Percentiles rank a stretch among this genome's conserved stretches.
These are phyloP conservation scores for Mycosphaerella sp. DNA, from an alignment of 2,329 filamentous ascomycete species.

Conservation along the genomic window DNA sequence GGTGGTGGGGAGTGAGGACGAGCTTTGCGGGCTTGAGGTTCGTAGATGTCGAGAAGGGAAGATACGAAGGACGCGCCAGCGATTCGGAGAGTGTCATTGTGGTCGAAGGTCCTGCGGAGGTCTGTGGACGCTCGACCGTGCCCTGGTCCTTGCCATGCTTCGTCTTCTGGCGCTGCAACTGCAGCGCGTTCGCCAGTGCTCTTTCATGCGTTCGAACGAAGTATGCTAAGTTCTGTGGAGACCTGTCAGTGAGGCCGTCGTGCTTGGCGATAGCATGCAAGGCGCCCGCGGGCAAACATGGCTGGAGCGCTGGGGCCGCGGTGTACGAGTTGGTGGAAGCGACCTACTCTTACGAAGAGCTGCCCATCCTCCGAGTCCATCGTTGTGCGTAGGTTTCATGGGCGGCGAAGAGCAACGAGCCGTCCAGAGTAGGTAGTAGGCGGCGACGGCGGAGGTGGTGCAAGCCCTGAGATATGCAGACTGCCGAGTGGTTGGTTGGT, in stretches of 20 bases:
- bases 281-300: not conserved
- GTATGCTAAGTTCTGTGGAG: slow-evolving; percentile 74
- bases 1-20: slow-evolving; percentile 87
- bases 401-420: slow-evolving; percentile 17
- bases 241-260: not conserved
- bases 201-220: slow-evolving; percentile 98
- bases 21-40: slow-evolving; percentile 84
- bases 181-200: slow-evolving; percentile 89
- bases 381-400: slow-evolving; percentile 20
- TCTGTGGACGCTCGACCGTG: slow-evolving; percentile 43
- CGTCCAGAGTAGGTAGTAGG: slow-evolving; percentile 11
- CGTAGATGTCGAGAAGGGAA: slow-evolving; percentile 72
- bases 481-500: not conserved
- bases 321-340: not conserved
- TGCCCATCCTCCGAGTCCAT: slow-evolving; percentile 90
- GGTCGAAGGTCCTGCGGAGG: slow-evolving; percentile 61
- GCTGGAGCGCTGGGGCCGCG: not conserved
- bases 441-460: slow-evolving; percentile 6
- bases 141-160: slow-evolving; percentile 50
- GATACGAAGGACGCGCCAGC: slow-evolving; percentile 68
- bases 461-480: not conserved
- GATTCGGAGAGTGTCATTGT: slow-evolving; percentile 72
- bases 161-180: slow-evolving; percentile 67
- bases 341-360: slow-evolving; percentile 74
- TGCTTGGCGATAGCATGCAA: not conserved